Evolutionary conservation across 1,284 basidiomycete species (phyloP), one percentile per base, ranked within the genome.

Genomic region (Neolentinus lepideus): DNA sequence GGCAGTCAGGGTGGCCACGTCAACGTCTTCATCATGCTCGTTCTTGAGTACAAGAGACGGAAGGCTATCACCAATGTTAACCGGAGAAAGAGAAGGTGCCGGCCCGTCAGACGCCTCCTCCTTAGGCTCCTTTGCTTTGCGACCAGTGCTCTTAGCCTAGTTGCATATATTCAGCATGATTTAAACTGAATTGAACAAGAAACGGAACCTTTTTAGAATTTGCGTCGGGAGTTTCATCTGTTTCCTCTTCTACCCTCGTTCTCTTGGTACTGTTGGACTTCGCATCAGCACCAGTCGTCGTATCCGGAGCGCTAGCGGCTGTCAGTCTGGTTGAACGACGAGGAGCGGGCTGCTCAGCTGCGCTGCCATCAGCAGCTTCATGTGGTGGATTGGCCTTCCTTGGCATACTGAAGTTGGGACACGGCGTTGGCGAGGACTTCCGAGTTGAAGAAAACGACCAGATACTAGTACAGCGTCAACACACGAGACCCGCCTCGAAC

Each of bases 1-100:
- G 14, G 73, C 73, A 2, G 83, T 72, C 48, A 91, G 71, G 2
- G 73, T 75, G 25, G 77, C 70, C n/a, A 87, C 73, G 58, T 88
- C 77, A 27, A 90, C 68, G 56, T 91, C 87, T 60, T 87, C 83
- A 53, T 75, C 87, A 67, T 85, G 84, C 69, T 91, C 88, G 67
- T 90, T 88, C 72, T 92, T 85, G 58, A 98, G 74, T 2, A 75
- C 81, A 58, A 95, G 65, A 2, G 78, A 79, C 1, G 93, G 93
- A 43, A 98, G 74, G n/a, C 71, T 68, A 60, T 88, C 90, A 8
- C 94, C 95, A 27, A 92, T 72, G 56, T 87, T 78, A 57, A 94
- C 76, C 1, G 73, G 57, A 38, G 68, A 63, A 36, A 76, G 66
- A 48, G 61, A 64, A 35, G 63, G 26, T 47, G 59, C 54, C 58